Conservation (phyloP, 2,329 filamentous ascomycete genomes). For the Xylariaceae sp. region DNA sequence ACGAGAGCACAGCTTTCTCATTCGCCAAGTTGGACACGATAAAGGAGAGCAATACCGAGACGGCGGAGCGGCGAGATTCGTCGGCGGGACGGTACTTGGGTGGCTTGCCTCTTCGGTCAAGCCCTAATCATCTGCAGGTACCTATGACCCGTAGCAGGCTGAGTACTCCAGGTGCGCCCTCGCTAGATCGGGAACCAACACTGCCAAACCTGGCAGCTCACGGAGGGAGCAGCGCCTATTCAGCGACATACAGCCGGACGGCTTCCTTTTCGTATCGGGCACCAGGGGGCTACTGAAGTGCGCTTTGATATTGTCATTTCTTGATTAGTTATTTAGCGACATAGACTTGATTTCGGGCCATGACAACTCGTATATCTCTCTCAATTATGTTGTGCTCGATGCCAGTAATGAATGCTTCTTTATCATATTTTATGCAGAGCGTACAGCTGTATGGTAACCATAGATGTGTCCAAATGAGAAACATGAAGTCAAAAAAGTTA, state of each 20-base stretch:
- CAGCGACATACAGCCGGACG: constrained; percentile 16
- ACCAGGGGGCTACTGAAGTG: constrained; percentile 15
- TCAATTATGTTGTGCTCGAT: too few species aligned
- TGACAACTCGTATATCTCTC: too few species aligned
- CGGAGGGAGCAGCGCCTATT: constrained; percentile 14
- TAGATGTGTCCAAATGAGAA: too few species aligned
- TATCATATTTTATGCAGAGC: too few species aligned
- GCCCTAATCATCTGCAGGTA: constrained; percentile 18
- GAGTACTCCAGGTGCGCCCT: constrained; percentile 38
- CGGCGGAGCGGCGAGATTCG: constrained; percentile 28
- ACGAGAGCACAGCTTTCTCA: constrained; percentile 37
- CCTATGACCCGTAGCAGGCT: constrained; percentile 31
- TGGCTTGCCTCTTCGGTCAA: constrained; percentile 18
- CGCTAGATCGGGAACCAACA: constrained; percentile 34
- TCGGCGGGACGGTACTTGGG: constrained; percentile 32
- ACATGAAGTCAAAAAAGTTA: too few species aligned
- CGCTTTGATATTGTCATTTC: too few species aligned
- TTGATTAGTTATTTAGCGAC: too few species aligned
- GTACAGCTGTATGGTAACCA: too few species aligned
- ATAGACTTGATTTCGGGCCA: too few species aligned
- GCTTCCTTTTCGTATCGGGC: constrained; percentile 17
- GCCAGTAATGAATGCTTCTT: too few species aligned
- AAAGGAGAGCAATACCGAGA: constrained; percentile 33
- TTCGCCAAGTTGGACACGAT: constrained; percentile 36
- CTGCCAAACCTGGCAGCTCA: constrained; percentile 27